These are phyloP conservation scores for Alternaria consortialis DNA, from an alignment of 2,329 filamentous ascomycete genomes.

Conservation along the genomic window DNA sequence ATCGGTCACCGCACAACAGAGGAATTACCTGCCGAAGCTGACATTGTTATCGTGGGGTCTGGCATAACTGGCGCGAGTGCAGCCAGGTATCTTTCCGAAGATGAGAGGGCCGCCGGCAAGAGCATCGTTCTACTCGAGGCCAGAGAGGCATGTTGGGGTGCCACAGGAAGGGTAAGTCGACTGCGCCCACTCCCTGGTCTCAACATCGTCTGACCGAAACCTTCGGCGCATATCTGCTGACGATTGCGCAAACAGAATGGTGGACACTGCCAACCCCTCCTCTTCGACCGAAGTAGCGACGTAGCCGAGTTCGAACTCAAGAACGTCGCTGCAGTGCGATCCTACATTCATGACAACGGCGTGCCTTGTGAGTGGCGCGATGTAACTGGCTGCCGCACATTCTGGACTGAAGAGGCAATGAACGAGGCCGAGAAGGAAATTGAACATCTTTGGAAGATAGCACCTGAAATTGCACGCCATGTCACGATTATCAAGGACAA, in stretches of 20 bases:
- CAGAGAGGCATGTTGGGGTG: slow-evolving; percentile 81
- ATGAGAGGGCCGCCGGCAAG: slow-evolving; percentile 55
- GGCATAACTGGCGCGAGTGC: slow-evolving; percentile 80
- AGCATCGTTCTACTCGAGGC: slow-evolving; percentile 79
- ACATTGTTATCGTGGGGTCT: slow-evolving; percentile 77
- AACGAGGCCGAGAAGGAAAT: slow-evolving; percentile 62
- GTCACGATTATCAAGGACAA: slow-evolving; percentile 54
- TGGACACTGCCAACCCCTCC: slow-evolving; percentile 75
- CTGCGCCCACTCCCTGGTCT: not conserved
- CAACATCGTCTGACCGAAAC: not conserved
- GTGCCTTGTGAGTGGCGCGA: slow-evolving; percentile 76
- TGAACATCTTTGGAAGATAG: slow-evolving; percentile 57
- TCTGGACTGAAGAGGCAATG: slow-evolving; percentile 67
- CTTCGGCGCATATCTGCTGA: slow-evolving; percentile 12
- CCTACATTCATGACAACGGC: slow-evolving; percentile 64
- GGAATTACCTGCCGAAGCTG: slow-evolving; percentile 68
- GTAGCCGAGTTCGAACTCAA: slow-evolving; percentile 76
- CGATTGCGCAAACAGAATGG: slow-evolving; percentile 53
- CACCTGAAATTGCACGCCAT: slow-evolving; percentile 65
- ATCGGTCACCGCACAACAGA: slow-evolving; percentile 73
- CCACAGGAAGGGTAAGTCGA: slow-evolving; percentile 75
- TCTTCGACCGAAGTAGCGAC: slow-evolving; percentile 68
- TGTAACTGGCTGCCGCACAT: slow-evolving; percentile 70
- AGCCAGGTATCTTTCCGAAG: slow-evolving; percentile 66
- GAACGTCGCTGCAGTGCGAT: slow-evolving; percentile 69